These are phyloP conservation scores for Tagetes patula DNA, from an alignment of 129 eudicot genomes.

Conservation along the genomic window DNA sequence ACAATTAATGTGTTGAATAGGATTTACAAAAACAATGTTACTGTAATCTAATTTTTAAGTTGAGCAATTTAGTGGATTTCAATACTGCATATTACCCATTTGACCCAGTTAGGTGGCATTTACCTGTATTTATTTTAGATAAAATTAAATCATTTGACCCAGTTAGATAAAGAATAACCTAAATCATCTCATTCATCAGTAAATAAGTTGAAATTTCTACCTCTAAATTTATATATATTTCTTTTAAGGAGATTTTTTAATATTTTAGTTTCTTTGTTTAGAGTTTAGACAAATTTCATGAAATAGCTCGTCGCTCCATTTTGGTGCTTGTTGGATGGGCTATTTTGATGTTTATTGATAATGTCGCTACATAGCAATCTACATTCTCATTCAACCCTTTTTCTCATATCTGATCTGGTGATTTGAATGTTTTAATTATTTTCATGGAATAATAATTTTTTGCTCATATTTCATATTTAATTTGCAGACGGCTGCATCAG, in stretches of 20 bases:
- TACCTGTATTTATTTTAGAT: no score
- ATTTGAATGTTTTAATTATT: background rate
- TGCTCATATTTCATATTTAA: background rate
- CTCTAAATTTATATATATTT: background rate
- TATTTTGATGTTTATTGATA: background rate
- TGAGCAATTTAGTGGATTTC: background rate
- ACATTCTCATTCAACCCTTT: background rate
- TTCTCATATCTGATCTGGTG: background rate
- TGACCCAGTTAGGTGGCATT: background rate
- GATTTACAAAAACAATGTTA: background rate
- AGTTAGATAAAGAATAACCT: background rate
- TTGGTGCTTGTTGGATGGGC: background rate
- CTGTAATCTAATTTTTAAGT: background rate
- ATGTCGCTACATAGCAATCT: background rate
- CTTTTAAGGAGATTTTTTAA: background rate
- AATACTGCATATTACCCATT: background rate
- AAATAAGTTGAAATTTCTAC: background rate
- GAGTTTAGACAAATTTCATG: background rate
- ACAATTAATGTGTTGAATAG: background rate
- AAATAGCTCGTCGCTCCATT: background rate
- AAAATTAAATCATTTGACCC: background rate
- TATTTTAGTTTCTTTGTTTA: background rate
- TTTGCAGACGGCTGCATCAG: slow-evolving; percentile 59
- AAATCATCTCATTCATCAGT: background rate
- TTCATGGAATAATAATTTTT: background rate